Evolutionary conservation across 2,329 filamentous ascomycete genomes (phyloP), one percentile per base, ranked within the genome.

Genomic region (Talaromyces sp.): DNA sequence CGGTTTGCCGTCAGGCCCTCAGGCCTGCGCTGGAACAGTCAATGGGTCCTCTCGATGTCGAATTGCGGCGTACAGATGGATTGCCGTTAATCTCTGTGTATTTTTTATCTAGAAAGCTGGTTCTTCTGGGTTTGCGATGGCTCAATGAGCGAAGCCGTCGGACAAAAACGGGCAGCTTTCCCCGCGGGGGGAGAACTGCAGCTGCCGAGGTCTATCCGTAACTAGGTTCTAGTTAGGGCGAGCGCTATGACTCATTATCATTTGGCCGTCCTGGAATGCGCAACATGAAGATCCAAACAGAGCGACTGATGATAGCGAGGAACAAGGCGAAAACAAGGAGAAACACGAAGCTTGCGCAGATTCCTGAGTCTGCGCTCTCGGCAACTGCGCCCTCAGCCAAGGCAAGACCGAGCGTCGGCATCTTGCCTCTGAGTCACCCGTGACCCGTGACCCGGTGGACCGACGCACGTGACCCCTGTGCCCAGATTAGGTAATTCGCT

Each of bases 161-260:
- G 63, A 61, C 62, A 51, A 62, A 62, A 62, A 65, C 63, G 63
- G 63, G 54, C 41, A 55, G 57, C 61, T 62, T 58, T 61, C 57
- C 57, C 50, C 62, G 57, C 56, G 35, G 26, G 50, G 32, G 38
- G 38, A 48, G 50, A 53, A 38, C 17, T 57, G 43, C 56, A 46
- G 58, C 52, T 63, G 58, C 63, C 63, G 63, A 65, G 63, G 63
- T 63, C 51, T 53, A 54, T 43, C n/a, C 43, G 43, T 46, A 19
- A 52, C 24, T 52, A 17, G 27, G 24, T 29, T 26, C 7, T 52
- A 52, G 43, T 50, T 38, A 38, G 35, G 43, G n/a, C 43, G 43
- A 8, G 9, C 43, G 43, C 43, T 46, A 46, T 46, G 43, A 46
- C 43, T 46, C 43, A 46, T 24, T 46, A 21, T 24, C 24, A 21